Evolutionary conservation across 306 rosid genomes (phyloP).

Genomic region (Malus sylvestris): DNA sequence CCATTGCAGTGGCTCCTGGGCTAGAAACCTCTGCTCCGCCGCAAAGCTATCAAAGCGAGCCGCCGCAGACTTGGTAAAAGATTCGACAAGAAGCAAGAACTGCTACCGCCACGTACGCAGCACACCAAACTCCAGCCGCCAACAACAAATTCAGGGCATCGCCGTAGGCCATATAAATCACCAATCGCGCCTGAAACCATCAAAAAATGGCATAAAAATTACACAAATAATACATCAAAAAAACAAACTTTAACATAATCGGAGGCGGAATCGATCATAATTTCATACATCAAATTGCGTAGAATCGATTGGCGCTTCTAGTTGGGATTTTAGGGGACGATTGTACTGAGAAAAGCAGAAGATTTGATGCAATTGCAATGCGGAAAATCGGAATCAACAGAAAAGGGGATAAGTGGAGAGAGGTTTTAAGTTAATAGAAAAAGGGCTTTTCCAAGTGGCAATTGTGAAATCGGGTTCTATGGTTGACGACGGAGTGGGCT

Average conservation of each 20-base stretch:
- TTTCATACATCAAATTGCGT: neutral
- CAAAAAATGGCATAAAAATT: neutral
- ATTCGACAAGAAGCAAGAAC: constrained; percentile 46
- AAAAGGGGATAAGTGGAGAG: neutral
- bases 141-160: constrained; percentile 40
- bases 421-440: neutral
- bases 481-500: neutral
- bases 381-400: neutral
- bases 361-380: neutral
- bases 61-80: constrained; percentile 29
- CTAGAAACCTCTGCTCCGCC: neutral
- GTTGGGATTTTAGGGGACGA: neutral
- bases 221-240: neutral
- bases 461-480: no score
- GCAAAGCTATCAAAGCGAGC: constrained; percentile 21
- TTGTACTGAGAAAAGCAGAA: neutral
- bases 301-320: neutral
- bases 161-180: constrained; percentile 44
- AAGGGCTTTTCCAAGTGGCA: neutral
- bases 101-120: constrained; percentile 60
- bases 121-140: constrained; percentile 50
- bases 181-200: neutral
- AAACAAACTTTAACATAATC: neutral
- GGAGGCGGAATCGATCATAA: neutral
- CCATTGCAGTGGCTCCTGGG: constrained; percentile 22